phyloP scores from a whole-genome alignment of 2,329 filamentous ascomycete genomes.

The Penicillium sp. region DNA sequence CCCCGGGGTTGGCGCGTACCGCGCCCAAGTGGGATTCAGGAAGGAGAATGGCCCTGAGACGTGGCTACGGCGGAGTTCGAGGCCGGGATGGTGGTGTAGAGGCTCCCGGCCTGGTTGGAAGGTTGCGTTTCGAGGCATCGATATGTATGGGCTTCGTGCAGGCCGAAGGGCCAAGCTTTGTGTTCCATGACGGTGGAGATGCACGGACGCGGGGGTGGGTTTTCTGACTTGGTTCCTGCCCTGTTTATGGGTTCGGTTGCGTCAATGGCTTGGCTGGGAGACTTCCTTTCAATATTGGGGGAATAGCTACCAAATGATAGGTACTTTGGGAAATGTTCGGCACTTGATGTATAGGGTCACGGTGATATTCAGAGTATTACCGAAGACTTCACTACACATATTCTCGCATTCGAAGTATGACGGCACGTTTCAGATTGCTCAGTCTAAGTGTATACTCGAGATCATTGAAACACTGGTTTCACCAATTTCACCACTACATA shows the following conservation, averaged over 20 bases:
- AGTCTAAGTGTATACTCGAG: neutral
- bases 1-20: conserved; percentile 23
- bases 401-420: neutral
- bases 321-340: neutral
- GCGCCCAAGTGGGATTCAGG: conserved; percentile 51
- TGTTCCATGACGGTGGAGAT: neutral
- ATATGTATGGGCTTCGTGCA: neutral
- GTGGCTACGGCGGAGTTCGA: conserved; percentile 10
- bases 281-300: neutral
- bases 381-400: neutral
- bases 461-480: too few species aligned
- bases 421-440: neutral
- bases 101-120: conserved; percentile 18
- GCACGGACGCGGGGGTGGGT: neutral
- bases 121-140: conserved; percentile 16
- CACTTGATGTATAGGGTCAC: neutral
- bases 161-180: conserved; percentile 8
- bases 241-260: neutral
- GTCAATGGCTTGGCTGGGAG: neutral
- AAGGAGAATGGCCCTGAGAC: conserved; percentile 46
- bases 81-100: conserved; percentile 3
- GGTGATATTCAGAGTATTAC: neutral
- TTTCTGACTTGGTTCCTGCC: neutral
- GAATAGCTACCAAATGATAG: neutral
- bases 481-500: neutral